Evolutionary conservation across 768 basidiomycete species (phyloP), one percentile per base, ranked within the genome.

Genomic region (Lentinula raphanica): DNA sequence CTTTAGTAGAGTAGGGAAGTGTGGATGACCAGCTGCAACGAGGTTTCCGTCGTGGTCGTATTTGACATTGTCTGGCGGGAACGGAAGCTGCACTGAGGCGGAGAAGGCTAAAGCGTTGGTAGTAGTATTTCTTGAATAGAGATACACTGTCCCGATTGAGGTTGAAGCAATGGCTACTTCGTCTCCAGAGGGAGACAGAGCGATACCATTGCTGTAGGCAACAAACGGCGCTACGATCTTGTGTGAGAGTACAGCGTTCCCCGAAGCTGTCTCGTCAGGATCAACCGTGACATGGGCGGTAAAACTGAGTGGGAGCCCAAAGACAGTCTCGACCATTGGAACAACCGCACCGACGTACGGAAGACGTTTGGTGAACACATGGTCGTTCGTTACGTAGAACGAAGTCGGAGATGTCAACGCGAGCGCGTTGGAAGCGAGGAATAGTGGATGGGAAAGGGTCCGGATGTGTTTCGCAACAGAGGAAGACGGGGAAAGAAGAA

Each of bases 361-460:
- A 19, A 84, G 71, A 13, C 88, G 82, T 7, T 85, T 78, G 2
- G 86, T 88, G 64, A 88, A 66, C 35, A 81, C 69, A 64, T 91
- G 89, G 66, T 91, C 89, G 65, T 91, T 87, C 40, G 81, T 80
- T 49, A 90, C 78, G 64, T 85, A 90, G 68, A 91, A 90, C 1
- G 85, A 80, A 58, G 80, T 77, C 1, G 84, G 81, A 42, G 85
- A 81, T 8, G 87, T 85, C 31, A 87, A 68, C 17, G 87, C 82
- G 59, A 91, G 66, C 3, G 84, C 74, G 65, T 91, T 91, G 27
- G 88, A 85, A 9, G 87, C 76, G 29, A 85, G 69, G 62, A 89
- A 84, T 54, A 78, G 78, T 3, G 76, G 76, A 15, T 82, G 81
- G 19, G 76, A 71, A 44, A 90, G 75, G 8, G 87, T 89, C 61